These are phyloP conservation scores for Spergularia bocconei DNA, from an alignment of 148 eudicot genomes.

Conservation along the genomic window DNA sequence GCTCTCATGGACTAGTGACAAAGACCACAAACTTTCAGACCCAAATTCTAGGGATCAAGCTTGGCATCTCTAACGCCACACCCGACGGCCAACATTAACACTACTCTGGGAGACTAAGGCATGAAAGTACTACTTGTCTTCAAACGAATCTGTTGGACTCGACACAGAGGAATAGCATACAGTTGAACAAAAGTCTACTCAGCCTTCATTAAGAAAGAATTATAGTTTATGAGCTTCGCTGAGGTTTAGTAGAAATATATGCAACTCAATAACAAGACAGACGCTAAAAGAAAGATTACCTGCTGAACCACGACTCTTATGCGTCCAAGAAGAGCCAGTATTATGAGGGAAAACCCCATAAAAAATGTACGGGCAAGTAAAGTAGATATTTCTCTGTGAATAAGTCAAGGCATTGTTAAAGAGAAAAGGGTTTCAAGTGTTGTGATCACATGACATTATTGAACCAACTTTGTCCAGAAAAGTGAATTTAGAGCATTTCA, in stretches of 20 bases:
- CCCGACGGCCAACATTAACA: too few species aligned
- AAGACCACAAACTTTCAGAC: too few species aligned
- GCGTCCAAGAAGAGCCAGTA: slow-evolving; percentile 83
- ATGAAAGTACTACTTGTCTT: too few species aligned
- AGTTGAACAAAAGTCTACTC: too few species aligned
- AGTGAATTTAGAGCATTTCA: not conserved
- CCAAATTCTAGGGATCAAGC: too few species aligned
- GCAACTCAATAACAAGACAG: not conserved
- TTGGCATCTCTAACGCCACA: too few species aligned
- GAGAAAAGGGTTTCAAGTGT: not conserved
- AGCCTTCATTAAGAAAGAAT: too few species aligned
- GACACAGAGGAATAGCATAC: too few species aligned
- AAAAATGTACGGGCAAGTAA: slow-evolving; percentile 88
- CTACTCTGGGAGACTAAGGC: too few species aligned
- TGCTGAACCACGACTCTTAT: slow-evolving; percentile 92
- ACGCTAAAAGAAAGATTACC: slow-evolving; percentile 39
- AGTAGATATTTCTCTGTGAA: slow-evolving; percentile 68
- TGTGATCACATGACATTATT: not conserved
- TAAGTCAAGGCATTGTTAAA: slow-evolving; percentile 44
- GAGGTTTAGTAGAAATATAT: not conserved
- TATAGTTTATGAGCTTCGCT: not conserved
- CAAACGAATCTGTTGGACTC: too few species aligned
- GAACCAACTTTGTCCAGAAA: not conserved
- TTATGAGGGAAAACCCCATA: slow-evolving; percentile 68
- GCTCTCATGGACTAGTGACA: too few species aligned